phyloP scores from a whole-genome alignment of 2,329 filamentous ascomycete genomes.

The Colletotrichum cereale region DNA sequence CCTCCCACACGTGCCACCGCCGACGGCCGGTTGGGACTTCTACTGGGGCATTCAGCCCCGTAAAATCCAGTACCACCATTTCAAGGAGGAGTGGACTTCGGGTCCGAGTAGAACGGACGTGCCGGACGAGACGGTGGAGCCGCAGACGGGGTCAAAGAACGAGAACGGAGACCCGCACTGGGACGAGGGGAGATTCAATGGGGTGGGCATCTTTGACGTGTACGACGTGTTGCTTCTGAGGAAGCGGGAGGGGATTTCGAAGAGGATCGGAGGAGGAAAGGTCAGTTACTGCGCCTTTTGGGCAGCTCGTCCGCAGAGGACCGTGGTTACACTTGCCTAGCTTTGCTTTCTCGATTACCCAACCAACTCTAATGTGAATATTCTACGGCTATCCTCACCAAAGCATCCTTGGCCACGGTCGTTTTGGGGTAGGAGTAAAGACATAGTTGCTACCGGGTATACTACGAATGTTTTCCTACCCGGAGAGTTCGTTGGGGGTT shows the following conservation, averaged over 20 bases:
- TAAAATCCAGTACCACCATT: neutral
- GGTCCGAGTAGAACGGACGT: neutral
- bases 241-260: neutral
- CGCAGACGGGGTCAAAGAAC: neutral
- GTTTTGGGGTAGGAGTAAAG: neutral
- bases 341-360: neutral
- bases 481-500: constrained; percentile 36
- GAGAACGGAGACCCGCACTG: neutral
- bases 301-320: neutral
- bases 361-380: neutral
- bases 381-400: neutral
- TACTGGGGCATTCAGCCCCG: neutral
- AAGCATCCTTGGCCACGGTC: neutral
- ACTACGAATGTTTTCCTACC: constrained; percentile 19
- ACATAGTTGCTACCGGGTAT: neutral
- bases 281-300: neutral
- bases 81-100: neutral
- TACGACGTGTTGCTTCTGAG: neutral
- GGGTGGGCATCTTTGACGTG: neutral
- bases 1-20: neutral
- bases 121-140: neutral
- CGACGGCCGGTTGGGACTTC: neutral
- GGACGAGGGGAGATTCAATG: neutral
- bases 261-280: neutral
- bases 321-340: neutral